Base-by-base conservation (phyloP, 768 basidiomycete species). In the Tricholomella constricta region DNA sequence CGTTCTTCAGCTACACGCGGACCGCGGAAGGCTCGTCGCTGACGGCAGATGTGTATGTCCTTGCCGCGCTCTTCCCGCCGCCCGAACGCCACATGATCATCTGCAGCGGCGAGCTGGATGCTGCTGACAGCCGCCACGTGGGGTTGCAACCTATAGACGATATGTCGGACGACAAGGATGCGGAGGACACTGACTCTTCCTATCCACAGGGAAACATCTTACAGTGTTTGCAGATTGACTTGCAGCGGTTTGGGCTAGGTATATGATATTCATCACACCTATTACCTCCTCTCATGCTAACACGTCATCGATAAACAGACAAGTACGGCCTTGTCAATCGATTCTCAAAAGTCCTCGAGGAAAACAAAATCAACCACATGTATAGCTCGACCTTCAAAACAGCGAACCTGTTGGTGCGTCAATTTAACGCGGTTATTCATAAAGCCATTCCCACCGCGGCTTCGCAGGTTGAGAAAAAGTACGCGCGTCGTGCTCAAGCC, bases 301-400 rank as follows among this genome's bases (percentile, higher is more conserved):
- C n/a, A n/a, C n/a, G n/a, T n/a, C n/a, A n/a, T 41, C 46, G 58
- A 22, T 27, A 48, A 56, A 10, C 61, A 86, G 90, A 91, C 63
- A 89, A 88, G 61, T 79, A 88, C 57, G 90, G 90, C 29, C 76
- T 92, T 7, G 88, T 91, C 42, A 88, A 83, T 65, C 81, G 84
- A 34, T 89, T 89, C 64, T 89, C 89, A 19, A 80, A 81, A 7
- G 80, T 89, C 19, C 79, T 91, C 11, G 85, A 87, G 51, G 77
- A 81, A 58, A 85, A 86, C 60, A 81, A 82, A 10, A 85, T 92
- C 64, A 88, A 90, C 69, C 88, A 90, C 64, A 86, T 91, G 81
- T 91, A 91, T 64, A 87, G 84, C 52, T 89, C 88, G 38, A 90
- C 89, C n/a, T 86, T 83, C 65, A 88, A 88, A 70, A 88, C 86